Percentiles rank a stretch among this genome's conserved stretches.
Conservation (phyloP, 768 basidiomycete genomes). For the Tubosaeta brunneosetosa region DNA sequence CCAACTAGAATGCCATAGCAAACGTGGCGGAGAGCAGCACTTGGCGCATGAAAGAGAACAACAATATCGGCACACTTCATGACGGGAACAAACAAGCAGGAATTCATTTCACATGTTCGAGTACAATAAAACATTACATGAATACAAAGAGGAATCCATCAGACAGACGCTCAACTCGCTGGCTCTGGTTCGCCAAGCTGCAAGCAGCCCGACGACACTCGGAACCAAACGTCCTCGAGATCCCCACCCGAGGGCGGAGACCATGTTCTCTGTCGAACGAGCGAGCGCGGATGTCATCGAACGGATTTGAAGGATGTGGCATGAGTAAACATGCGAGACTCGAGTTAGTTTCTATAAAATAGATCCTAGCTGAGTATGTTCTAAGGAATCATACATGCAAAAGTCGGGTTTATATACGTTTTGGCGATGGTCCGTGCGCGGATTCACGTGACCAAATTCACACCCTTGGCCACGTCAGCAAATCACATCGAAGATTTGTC, state of each 20-base stretch:
- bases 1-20: slow-evolving; percentile 64
- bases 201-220: background rate
- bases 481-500: no score
- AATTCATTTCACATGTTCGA: no score
- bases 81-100: background rate
- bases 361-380: background rate
- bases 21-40: slow-evolving; percentile 31
- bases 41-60: slow-evolving; percentile 23
- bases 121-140: background rate
- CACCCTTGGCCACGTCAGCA: background rate
- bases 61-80: slow-evolving; percentile 11
- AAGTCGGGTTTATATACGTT: background rate
- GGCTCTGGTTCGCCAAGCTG: background rate
- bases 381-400: background rate
- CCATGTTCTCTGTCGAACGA: background rate
- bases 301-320: slow-evolving; percentile 52
- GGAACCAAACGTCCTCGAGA: background rate
- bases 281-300: slow-evolving; percentile 11
- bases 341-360: background rate
- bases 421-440: slow-evolving; percentile 33
- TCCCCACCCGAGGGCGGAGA: background rate
- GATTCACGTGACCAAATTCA: slow-evolving; percentile 17
- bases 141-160: background rate
- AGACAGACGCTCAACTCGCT: background rate
- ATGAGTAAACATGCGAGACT: slow-evolving; percentile 44